Conservation (phyloP, 345 rosid species). For the Lepidium didymum region DNA sequence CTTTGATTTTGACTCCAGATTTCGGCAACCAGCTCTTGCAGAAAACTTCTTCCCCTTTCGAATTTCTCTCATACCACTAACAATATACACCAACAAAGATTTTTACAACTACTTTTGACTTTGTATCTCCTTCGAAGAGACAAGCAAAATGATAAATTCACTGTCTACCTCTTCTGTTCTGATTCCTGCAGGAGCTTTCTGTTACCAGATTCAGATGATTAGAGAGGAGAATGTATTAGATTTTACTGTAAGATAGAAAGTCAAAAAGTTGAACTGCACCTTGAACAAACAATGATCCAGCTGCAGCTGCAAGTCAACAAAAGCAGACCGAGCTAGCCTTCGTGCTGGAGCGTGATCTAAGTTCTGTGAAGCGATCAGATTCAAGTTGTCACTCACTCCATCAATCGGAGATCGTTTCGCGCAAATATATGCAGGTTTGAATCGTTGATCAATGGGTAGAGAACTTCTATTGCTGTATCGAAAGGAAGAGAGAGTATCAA, state of each 20-base stretch:
- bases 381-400: conserved; percentile 62
- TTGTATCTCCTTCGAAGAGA: background rate
- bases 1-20: conserved; percentile 51
- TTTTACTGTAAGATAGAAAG: too few relatives aligned
- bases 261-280: too few relatives aligned
- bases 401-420: conserved; percentile 35
- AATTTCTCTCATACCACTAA: conserved; percentile 78
- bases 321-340: conserved; percentile 67
- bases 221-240: background rate
- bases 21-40: conserved; percentile 82
- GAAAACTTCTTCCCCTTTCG: conserved; percentile 64
- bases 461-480: too few relatives aligned
- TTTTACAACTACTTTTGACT: background rate
- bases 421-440: too few relatives aligned
- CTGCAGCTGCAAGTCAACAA: conserved; percentile 48
- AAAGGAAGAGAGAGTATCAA: background rate
- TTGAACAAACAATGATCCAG: conserved; percentile 86
- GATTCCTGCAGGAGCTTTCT: conserved; percentile 77
- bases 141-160: background rate
- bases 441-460: background rate
- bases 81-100: conserved; percentile 4
- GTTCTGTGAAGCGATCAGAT: conserved; percentile 53
- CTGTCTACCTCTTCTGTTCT: conserved; percentile 66
- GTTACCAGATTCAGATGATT: conserved; percentile 17
- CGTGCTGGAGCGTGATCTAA: conserved; percentile 75